Conservation (phyloP, 805 yeast species). For the Wickerhamiella spandovensis region DNA sequence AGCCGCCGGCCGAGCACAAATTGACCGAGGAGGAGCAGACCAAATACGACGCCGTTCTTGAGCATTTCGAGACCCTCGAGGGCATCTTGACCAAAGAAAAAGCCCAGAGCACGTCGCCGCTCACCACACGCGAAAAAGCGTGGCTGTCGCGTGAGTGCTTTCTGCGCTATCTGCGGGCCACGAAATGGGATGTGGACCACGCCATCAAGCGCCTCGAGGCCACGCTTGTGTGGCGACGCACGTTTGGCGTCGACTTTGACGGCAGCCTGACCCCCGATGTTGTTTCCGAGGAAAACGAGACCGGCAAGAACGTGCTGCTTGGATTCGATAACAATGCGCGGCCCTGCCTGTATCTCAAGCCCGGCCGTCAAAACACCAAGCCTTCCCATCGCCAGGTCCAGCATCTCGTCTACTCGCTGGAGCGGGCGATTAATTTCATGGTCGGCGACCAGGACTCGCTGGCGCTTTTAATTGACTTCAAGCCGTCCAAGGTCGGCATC, state of each 20-base stretch:
- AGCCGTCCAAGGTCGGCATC: constrained; percentile 27
- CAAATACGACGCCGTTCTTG: constrained; percentile 49
- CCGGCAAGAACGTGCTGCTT: constrained; percentile 83
- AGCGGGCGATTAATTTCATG: constrained; percentile 86
- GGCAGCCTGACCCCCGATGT: constrained; percentile 22
- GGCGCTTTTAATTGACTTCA: constrained; percentile 80
- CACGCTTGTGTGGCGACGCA: constrained; percentile 86
- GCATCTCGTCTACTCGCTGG: constrained; percentile 85
- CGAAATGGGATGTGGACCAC: constrained; percentile 70
- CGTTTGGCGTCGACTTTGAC: constrained; percentile 55
- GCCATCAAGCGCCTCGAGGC: constrained; percentile 63
- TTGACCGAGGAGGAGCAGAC: constrained; percentile 42
- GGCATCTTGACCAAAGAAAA: constrained; percentile 35
- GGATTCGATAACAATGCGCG: constrained; percentile 85
- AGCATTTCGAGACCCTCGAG: constrained; percentile 43
- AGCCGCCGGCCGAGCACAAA: constrained; percentile 35
- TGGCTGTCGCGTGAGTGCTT: constrained; percentile 93
- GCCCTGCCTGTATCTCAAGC: constrained; percentile 84
- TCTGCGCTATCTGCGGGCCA: constrained; percentile 79
- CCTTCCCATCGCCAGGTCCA: constrained; percentile 87
- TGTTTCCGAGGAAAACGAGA: constrained; percentile 54
- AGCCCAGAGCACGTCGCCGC: constrained; percentile 25
- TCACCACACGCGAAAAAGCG: constrained; percentile 51
- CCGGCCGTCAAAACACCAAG: constrained; percentile 93
- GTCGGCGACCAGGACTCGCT: constrained; percentile 92